phyloP scores from a whole-genome alignment of 2,329 filamentous ascomycete species.

The Beauveria varroae region DNA sequence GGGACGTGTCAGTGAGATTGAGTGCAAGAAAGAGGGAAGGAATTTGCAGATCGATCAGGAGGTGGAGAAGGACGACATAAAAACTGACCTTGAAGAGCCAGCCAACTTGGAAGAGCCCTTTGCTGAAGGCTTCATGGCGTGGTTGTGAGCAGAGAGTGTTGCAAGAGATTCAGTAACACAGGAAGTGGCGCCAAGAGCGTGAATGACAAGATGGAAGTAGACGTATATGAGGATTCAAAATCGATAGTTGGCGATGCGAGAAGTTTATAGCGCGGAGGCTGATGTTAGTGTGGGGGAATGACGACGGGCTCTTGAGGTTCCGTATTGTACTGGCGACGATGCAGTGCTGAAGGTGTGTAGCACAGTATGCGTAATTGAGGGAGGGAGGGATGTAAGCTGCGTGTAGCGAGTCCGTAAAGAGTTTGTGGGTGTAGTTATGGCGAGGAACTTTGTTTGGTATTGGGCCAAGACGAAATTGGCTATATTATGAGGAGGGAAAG shows the following conservation, averaged over 20 bases:
- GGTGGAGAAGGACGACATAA: too few relatives aligned
- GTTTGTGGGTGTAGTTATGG: background rate
- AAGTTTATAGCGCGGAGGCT: background rate
- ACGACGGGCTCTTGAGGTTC: background rate
- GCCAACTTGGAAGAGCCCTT: background rate
- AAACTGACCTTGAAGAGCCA: background rate
- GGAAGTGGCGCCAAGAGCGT: background rate
- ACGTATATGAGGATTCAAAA: too few relatives aligned
- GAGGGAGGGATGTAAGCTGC: background rate
- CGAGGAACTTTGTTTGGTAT: background rate
- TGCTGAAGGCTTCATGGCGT: background rate
- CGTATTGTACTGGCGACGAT: conserved; percentile 2
- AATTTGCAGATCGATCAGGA: background rate
- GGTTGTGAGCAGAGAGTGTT: background rate
- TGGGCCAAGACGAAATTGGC: background rate
- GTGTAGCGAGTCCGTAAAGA: background rate
- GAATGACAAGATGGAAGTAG: background rate
- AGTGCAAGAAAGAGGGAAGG: background rate
- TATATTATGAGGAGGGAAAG: background rate
- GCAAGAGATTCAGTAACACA: background rate
- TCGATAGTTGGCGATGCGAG: background rate
- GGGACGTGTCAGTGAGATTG: background rate
- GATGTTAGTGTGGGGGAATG: background rate
- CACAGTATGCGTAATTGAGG: background rate
- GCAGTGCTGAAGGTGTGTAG: background rate